Evolutionary conservation across 345 rosid species (phyloP).

Genomic region (Balakata baccata): DNA sequence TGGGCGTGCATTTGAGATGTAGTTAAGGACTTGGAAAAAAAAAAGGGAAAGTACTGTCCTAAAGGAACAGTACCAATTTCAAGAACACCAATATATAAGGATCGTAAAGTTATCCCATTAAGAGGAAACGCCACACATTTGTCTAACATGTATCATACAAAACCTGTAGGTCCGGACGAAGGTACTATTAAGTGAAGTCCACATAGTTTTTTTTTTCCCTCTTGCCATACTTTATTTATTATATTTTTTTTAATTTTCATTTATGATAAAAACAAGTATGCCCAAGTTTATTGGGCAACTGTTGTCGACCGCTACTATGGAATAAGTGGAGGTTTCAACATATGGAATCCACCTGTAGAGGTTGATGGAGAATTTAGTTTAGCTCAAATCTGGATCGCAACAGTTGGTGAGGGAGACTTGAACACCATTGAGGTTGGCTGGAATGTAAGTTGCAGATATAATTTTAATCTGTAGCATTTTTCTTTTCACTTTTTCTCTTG

Average conservation of each 20-base stretch:
- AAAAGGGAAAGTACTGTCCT: slow-evolving; percentile 26
- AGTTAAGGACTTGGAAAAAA: too few relatives aligned
- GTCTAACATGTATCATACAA: too few relatives aligned
- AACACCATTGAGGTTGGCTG: slow-evolving; percentile 27
- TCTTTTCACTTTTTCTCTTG: too few relatives aligned
- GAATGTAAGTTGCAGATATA: background rate
- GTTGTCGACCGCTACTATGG: slow-evolving; percentile 7
- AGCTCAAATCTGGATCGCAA: slow-evolving; percentile 15
- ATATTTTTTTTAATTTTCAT: too few relatives aligned
- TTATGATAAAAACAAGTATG: background rate
- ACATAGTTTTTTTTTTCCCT: too few relatives aligned
- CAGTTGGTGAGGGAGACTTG: background rate
- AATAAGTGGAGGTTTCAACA: slow-evolving; percentile 12
- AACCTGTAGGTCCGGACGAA: too few relatives aligned
- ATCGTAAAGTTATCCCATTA: background rate
- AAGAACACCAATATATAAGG: slow-evolving; percentile 9
- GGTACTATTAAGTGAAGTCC: too few relatives aligned
- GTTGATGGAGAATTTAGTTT: slow-evolving; percentile 3
- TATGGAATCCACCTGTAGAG: slow-evolving; percentile 28
- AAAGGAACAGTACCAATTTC: slow-evolving; percentile 26
- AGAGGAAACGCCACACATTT: too few relatives aligned
- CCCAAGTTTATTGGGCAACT: slow-evolving; percentile 5
- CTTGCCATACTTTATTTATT: too few relatives aligned
- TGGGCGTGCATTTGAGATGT: too few relatives aligned
- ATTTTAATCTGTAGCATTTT: too few relatives aligned